phyloP scores from a whole-genome alignment of 768 basidiomycete genomes.

The Leccinellum luteum region DNA sequence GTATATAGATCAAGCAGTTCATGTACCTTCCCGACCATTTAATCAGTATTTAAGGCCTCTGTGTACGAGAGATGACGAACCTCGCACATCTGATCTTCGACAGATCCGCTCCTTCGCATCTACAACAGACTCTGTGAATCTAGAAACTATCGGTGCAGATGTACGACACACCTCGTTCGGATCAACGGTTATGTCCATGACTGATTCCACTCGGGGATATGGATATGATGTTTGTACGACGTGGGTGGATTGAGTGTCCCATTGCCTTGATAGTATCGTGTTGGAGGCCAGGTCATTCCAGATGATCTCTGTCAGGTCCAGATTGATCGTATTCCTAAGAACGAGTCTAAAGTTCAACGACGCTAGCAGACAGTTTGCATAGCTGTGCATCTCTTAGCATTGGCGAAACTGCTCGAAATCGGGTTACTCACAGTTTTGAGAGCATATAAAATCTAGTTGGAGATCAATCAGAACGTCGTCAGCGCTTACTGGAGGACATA shows the following conservation, averaged over 20 bases:
- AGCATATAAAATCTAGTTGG: not conserved
- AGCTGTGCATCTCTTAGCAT: conserved; percentile 3
- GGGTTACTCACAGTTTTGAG: conserved; percentile 5
- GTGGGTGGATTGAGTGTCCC: not conserved
- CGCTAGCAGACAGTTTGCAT: conserved; percentile 14
- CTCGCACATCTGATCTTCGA: no score
- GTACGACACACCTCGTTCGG: not conserved
- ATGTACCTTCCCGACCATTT: not conserved
- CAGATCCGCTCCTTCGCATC: no score
- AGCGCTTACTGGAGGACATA: not conserved
- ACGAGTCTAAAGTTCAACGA: conserved; percentile 6
- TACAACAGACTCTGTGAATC: no score
- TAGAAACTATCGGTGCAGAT: no score
- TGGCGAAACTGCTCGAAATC: no score
- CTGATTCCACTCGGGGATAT: not conserved
- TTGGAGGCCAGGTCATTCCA: not conserved
- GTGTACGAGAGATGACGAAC: not conserved
- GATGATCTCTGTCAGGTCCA: not conserved
- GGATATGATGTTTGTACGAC: not conserved
- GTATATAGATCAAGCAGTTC: no score
- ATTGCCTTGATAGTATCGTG: no score
- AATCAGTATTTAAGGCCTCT: not conserved
- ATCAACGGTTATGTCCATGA: not conserved
- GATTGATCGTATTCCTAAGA: not conserved
- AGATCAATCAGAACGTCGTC: not conserved